These are phyloP conservation scores for Rhodotorula babjevae DNA, from an alignment of 768 basidiomycete species.

Conservation along the genomic window DNA sequence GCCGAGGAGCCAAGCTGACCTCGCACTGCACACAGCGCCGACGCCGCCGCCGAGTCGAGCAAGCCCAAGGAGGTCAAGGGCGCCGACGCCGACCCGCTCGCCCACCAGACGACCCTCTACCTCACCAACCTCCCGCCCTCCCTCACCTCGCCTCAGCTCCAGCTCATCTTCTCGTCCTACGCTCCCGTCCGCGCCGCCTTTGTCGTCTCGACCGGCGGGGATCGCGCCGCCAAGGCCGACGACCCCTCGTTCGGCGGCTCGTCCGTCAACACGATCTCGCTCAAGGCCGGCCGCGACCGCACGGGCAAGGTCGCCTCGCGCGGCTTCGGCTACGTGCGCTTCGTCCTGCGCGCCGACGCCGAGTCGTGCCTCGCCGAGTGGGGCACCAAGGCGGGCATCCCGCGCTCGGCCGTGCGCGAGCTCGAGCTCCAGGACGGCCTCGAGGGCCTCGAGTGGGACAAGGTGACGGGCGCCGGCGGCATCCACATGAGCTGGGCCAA, in stretches of 20 bases:
- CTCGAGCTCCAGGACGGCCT: conserved; percentile 27
- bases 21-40: conserved; percentile 14
- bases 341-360: conserved; percentile 83
- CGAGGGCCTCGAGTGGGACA: conserved; percentile 34
- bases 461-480: conserved; percentile 17
- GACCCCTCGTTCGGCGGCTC: conserved; percentile 12
- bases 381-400: conserved; percentile 28
- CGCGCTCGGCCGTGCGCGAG: conserved; percentile 32
- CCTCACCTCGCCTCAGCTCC: conserved; percentile 81
- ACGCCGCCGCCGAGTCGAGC: conserved; percentile 27
- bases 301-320: conserved; percentile 56
- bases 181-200: conserved; percentile 92
- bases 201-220: conserved; percentile 66
- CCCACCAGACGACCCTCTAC: conserved; percentile 64
- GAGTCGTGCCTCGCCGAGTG: conserved; percentile 50
- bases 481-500: conserved; percentile 38
- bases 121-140: conserved; percentile 88
- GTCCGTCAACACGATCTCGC: conserved; percentile 39
- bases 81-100: background rate
- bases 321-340: conserved; percentile 94
- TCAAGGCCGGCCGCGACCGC: conserved; percentile 36
- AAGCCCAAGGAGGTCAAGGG: conserved; percentile 3
- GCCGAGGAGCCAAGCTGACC: background rate
- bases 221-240: conserved; percentile 52
- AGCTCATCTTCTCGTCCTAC: conserved; percentile 89